These are phyloP conservation scores for Eucalyptus erythrocorys DNA, from an alignment of 345 rosid genomes.

Conservation along the genomic window DNA sequence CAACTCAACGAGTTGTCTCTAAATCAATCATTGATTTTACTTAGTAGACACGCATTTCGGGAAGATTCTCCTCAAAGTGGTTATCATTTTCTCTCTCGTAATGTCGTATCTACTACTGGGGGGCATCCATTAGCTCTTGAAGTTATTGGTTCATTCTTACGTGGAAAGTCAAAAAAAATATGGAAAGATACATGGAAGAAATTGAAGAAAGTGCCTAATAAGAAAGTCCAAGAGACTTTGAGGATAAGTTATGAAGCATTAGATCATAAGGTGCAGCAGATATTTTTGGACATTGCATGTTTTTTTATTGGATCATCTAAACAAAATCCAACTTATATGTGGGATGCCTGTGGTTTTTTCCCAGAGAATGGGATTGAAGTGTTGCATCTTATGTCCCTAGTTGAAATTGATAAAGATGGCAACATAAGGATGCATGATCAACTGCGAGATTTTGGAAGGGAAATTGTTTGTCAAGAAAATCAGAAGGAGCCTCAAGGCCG, in stretches of 20 bases:
- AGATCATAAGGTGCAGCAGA: not conserved
- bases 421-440: not conserved
- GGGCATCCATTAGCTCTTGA: not conserved
- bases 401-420: not conserved
- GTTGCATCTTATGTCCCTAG: not conserved
- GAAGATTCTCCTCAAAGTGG: accelerated
- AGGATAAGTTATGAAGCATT: not conserved
- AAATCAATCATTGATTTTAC: not conserved
- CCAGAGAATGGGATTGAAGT: not conserved
- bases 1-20: accelerated
- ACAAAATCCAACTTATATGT: not conserved
- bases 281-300: not conserved
- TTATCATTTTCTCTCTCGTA: not conserved
- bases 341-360: not conserved
- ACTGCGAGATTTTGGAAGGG: not conserved
- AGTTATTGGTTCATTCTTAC: not conserved
- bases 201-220: not conserved
- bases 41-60: not conserved
- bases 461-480: not conserved
- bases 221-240: not conserved
- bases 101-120: not conserved
- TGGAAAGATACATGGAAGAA: not conserved
- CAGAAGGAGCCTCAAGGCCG: not conserved
- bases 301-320: not conserved
- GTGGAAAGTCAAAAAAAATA: not conserved